A percentile compares a stretch with the other conserved stretches of the same genome.
Conservation (phyloP, 202 grass and related monocot species). For the Panicum hallii region DNA sequence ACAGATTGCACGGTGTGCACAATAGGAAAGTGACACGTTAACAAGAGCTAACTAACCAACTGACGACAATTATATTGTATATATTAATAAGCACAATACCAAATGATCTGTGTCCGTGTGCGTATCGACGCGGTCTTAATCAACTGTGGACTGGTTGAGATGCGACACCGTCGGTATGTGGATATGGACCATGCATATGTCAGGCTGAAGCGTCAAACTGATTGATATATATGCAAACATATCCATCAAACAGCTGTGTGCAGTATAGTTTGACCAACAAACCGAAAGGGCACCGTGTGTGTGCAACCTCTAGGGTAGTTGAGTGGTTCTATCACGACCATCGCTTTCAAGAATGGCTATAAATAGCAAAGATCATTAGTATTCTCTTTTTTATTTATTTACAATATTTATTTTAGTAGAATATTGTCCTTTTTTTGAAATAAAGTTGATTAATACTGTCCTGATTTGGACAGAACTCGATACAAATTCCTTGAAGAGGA, state of each 20-base stretch:
- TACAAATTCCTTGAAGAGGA: neutral
- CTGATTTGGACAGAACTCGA: neutral
- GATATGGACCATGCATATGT: neutral
- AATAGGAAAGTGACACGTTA: conserved; percentile 1
- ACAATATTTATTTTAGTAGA: neutral
- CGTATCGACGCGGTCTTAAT: neutral
- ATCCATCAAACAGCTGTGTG: neutral
- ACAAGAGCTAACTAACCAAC: neutral
- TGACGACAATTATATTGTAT: neutral
- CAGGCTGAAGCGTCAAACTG: neutral
- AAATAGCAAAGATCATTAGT: neutral
- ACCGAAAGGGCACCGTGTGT: neutral
- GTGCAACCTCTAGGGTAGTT: neutral
- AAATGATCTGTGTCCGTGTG: conserved; percentile 5
- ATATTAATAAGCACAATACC: neutral
- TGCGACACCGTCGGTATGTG: neutral
- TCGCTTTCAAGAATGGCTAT: neutral
- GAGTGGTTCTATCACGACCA: neutral
- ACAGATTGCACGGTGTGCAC: neutral
- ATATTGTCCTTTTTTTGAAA: neutral
- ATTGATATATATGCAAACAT: neutral
- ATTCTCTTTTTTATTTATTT: neutral
- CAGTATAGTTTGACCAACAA: conserved; percentile 3
- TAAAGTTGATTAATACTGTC: neutral
- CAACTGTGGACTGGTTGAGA: conserved; percentile 2